Base-by-base conservation (phyloP, 2,329 filamentous ascomycete genomes). In the Fusarium sp. region DNA sequence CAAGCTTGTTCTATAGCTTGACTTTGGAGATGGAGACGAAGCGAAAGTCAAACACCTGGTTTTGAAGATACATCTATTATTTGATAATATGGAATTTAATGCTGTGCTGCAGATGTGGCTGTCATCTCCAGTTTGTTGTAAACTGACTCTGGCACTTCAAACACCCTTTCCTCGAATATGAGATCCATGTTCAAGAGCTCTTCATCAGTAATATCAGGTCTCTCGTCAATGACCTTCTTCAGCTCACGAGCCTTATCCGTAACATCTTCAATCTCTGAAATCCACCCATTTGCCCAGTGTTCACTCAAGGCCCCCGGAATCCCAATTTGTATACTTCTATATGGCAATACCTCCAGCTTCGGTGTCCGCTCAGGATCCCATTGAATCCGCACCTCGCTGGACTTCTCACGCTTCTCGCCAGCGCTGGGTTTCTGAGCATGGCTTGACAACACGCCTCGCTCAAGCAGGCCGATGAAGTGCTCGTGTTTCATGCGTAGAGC, bases 281-380 rank as follows among this genome's bases (percentile, higher is more conserved):
- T 85, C 80, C 84, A 84, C 41, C 86, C 78, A 37, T 81, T 77
- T 5, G 82, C 78, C 82, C 84, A 89, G 28, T 70, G 75, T 28
- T 75, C 74, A 33, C 82, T 82, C 51, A 87, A 67, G 2, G 74
- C 74, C 4, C 76, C 80, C 2, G 84, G 82, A n/a, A 90, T 83
- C 1, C 87, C 87, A 65, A 90, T 85, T 79, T 90, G 87, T 30
- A 90, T 86, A 71, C 86, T 88, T 41, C 87, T 78, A 71, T 86
- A 82, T 9, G 70, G 74, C 51, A 89, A 63, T 63, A 77, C 79
- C 13, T 75, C 81, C 13, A 89, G 73, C 35, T 74, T 72, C 2
- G 83, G 74, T 24, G 80, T 79, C 20, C 88, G 72, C 72, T 90
- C 88, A 0, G 88, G 88, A 75, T 90, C 88, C 88, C 88, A 90